Percentiles rank a stretch among this genome's conserved stretches.
Conservation (phyloP, 2,329 filamentous ascomycete species). For the Knufia fluminis region DNA sequence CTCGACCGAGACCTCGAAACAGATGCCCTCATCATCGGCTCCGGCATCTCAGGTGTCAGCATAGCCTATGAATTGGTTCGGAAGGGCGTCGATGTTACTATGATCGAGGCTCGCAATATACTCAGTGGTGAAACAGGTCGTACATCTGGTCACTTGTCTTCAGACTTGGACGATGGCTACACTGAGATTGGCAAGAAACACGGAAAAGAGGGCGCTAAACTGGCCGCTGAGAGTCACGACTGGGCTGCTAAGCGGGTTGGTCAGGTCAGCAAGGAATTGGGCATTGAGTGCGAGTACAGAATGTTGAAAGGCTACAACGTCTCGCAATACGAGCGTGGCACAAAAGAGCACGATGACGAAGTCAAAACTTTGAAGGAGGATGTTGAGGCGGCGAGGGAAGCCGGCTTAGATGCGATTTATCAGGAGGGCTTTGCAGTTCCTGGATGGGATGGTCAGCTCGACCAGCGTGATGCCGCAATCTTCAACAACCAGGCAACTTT, state of each 20-base stretch:
- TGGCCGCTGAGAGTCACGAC: constrained; percentile 45
- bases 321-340: constrained; percentile 38
- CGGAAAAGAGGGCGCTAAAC: constrained; percentile 39
- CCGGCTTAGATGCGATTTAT: constrained; percentile 36
- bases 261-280: constrained; percentile 40
- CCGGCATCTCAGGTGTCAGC: constrained; percentile 45
- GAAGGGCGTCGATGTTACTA: constrained; percentile 41
- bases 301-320: constrained; percentile 42
- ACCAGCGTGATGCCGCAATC: constrained; percentile 45
- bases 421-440: constrained; percentile 38
- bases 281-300: constrained; percentile 50
- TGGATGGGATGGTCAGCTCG: constrained; percentile 44
- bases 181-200: constrained; percentile 44
- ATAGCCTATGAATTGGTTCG: constrained; percentile 46
- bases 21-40: constrained; percentile 44
- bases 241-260: constrained; percentile 47
- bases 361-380: constrained; percentile 39
- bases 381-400: constrained; percentile 33
- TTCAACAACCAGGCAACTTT: constrained; percentile 44
- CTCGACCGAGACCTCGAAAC: constrained; percentile 37
- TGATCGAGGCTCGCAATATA: constrained; percentile 48
- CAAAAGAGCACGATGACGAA: constrained; percentile 38
- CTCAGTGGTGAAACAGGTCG: constrained; percentile 42
- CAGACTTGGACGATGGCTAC: constrained; percentile 47
- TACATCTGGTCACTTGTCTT: constrained; percentile 47